phyloP scores from a whole-genome alignment of 2,329 filamentous ascomycete genomes.

The Pseudonectria buxi region DNA sequence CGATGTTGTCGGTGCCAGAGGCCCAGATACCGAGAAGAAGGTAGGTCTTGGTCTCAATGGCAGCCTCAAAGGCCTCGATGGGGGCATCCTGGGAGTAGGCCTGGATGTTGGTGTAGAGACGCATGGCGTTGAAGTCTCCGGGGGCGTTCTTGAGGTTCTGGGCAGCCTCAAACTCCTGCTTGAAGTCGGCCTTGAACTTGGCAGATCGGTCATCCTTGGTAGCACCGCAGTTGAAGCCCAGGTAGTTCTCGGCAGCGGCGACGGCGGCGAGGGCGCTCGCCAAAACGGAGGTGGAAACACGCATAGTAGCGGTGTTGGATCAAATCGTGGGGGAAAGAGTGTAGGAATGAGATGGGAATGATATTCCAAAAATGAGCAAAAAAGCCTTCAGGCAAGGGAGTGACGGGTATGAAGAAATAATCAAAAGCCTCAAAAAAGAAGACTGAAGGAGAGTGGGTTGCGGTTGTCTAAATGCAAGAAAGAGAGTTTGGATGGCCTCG shows the following conservation, averaged over 20 bases:
- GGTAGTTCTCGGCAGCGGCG: slow-evolving; percentile 40
- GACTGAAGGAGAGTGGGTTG: too few species aligned
- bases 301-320: slow-evolving; percentile 29
- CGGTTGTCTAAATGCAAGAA: too few species aligned
- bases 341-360: too few species aligned
- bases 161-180: slow-evolving; percentile 37
- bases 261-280: slow-evolving; percentile 34
- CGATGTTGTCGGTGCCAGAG: slow-evolving; percentile 47
- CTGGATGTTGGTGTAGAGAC: slow-evolving; percentile 63
- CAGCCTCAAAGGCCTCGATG: slow-evolving; percentile 71
- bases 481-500: too few species aligned
- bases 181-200: slow-evolving; percentile 47
- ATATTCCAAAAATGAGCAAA: too few species aligned
- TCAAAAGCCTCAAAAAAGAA: too few species aligned
- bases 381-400: too few species aligned
- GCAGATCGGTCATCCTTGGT: slow-evolving; percentile 40
- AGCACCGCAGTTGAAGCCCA: slow-evolving; percentile 48
- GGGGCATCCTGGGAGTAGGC: slow-evolving; percentile 65
- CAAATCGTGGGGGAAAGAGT: slow-evolving; percentile 1
- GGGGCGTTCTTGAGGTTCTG: slow-evolving; percentile 34
- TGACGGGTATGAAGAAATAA: too few species aligned
- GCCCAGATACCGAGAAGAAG: slow-evolving; percentile 62
- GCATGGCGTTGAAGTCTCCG: slow-evolving; percentile 51
- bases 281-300: slow-evolving; percentile 30
- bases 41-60: slow-evolving; percentile 51